phyloP scores from a whole-genome alignment of 139 green algal species.

The Chlamydomonas incerta region DNA sequence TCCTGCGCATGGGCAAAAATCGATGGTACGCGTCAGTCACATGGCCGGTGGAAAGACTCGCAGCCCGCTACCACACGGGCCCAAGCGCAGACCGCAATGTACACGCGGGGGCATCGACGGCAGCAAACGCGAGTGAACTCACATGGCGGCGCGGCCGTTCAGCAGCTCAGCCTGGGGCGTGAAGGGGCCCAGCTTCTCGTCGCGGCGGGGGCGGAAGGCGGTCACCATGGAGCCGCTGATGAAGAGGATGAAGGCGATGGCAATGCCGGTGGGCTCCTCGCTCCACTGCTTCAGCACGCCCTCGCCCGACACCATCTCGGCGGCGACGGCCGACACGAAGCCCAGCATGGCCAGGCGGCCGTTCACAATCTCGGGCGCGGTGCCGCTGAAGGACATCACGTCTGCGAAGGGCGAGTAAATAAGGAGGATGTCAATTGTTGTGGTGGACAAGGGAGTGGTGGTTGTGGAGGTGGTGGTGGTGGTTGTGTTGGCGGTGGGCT shows the following conservation, averaged over 20 bases:
- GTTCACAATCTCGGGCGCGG: conserved; percentile 68
- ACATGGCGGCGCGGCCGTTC: conserved; percentile 84
- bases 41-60: no score
- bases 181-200: conserved; percentile 55
- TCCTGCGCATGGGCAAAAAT: conserved; percentile 55
- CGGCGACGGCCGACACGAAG: conserved; percentile 70
- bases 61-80: no score
- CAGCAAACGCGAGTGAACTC: not conserved
- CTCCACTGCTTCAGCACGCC: conserved; percentile 64
- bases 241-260: conserved; percentile 56
- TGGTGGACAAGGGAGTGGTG: no score
- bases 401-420: conserved; percentile 1
- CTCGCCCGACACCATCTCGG: conserved; percentile 65
- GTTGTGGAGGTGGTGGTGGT: no score
- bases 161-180: conserved; percentile 76
- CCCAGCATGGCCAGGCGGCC: conserved; percentile 76
- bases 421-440: no score
- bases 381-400: conserved; percentile 50
- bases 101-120: not conserved
- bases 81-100: not conserved
- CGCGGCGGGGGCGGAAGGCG: conserved; percentile 41
- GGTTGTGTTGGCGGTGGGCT: no score
- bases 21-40: no score
- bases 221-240: conserved; percentile 61
- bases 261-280: conserved; percentile 19